Evolutionary conservation across 2,329 filamentous ascomycete genomes (phyloP).

Genomic region (Chaetomium globosum): DNA sequence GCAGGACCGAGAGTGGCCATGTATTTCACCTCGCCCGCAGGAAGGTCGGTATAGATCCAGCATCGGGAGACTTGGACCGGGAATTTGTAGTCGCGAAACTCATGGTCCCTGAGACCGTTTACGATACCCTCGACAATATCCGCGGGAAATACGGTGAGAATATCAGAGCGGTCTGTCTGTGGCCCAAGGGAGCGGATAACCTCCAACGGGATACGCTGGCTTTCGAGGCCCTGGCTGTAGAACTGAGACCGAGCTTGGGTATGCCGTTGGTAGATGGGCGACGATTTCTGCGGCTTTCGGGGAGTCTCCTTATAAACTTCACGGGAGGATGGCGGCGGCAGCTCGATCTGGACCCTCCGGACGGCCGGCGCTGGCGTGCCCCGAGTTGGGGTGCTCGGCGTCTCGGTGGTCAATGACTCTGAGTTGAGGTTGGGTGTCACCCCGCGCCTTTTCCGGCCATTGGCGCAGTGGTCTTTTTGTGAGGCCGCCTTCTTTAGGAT

Average conservation of each 20-base stretch:
- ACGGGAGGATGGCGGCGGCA: conserved; percentile 24
- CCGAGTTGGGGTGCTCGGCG: conserved; percentile 14
- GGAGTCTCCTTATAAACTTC: conserved; percentile 36
- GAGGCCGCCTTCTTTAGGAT: conserved; percentile 20
- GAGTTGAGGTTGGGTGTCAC: conserved; percentile 21
- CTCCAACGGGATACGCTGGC: conserved; percentile 56
- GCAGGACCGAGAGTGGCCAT: conserved; percentile 59
- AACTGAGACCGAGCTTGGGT: conserved; percentile 38
- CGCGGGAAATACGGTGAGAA: conserved; percentile 55
- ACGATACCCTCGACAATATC: conserved; percentile 54
- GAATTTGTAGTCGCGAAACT: conserved; percentile 60
- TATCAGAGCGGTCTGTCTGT: conserved; percentile 55
- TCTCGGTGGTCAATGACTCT: conserved; percentile 20
- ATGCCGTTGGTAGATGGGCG: conserved; percentile 28
- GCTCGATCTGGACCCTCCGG: conserved; percentile 32
- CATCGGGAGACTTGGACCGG: conserved; percentile 59
- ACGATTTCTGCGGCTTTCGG: conserved; percentile 26
- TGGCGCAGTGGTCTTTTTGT: background rate
- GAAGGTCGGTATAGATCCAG: conserved; percentile 61
- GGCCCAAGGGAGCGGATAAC: conserved; percentile 53
- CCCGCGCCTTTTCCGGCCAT: conserved; percentile 5
- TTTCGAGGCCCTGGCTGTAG: conserved; percentile 46
- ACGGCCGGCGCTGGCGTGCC: conserved; percentile 35
- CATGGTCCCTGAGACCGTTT: conserved; percentile 54
- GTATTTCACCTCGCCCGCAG: conserved; percentile 55